These are phyloP conservation scores for Scheffersomyces segobiensis DNA, from an alignment of 1,139 yeast genomes.

Conservation along the genomic window DNA sequence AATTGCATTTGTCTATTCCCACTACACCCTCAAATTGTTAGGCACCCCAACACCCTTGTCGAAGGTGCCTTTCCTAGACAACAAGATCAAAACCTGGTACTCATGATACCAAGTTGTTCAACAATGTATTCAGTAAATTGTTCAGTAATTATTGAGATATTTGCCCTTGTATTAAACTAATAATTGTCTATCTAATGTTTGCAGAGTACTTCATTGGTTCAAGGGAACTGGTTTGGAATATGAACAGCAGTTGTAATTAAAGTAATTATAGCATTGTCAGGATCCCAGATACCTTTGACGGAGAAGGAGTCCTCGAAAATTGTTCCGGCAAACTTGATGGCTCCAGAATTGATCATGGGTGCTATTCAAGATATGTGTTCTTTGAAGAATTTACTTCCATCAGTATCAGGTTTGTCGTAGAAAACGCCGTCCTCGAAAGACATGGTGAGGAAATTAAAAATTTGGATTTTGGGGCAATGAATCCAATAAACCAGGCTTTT, in stretches of 20 bases:
- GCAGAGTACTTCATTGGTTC: slow-evolving; percentile 11
- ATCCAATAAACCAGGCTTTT: neutral
- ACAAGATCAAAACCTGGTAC: too few species aligned
- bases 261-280: slow-evolving; percentile 58
- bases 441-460: slow-evolving; percentile 7
- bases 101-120: slow-evolving; percentile 1
- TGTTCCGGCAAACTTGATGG: slow-evolving; percentile 67
- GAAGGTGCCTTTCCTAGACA: too few species aligned
- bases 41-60: too few species aligned
- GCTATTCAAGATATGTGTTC: slow-evolving; percentile 61
- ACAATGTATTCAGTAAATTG: neutral
- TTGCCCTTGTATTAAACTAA: neutral
- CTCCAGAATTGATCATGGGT: slow-evolving; percentile 49
- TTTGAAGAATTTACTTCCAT: slow-evolving; percentile 55
- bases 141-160: neutral
- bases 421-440: slow-evolving; percentile 64
- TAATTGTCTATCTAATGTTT: slow-evolving; percentile 4
- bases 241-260: slow-evolving; percentile 38
- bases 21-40: too few species aligned
- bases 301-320: slow-evolving; percentile 64
- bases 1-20: too few species aligned
- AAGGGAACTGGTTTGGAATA: slow-evolving; percentile 10
- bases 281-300: slow-evolving; percentile 73
- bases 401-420: slow-evolving; percentile 66
- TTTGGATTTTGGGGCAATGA: neutral